These are phyloP conservation scores for Viola odorata DNA, from an alignment of 345 rosid species.

Conservation along the genomic window DNA sequence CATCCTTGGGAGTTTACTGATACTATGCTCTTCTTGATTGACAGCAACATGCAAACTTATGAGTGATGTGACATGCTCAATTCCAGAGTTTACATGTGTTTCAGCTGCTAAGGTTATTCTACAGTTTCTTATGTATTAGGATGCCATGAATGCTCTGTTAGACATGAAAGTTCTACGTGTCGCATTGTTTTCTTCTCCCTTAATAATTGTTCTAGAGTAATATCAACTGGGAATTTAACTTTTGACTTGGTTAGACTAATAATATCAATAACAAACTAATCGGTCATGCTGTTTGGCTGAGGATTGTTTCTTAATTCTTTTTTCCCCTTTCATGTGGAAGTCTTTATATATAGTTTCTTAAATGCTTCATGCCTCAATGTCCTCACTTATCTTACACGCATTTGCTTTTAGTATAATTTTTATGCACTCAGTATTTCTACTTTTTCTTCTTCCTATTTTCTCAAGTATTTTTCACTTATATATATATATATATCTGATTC, in stretches of 20 bases:
- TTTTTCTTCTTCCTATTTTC: not conserved
- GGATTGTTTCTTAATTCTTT: not conserved
- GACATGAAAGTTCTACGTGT: not conserved
- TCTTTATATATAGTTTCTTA: not conserved
- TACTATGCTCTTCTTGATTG: not conserved
- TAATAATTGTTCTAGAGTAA: not conserved
- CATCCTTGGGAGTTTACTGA: too few relatives aligned
- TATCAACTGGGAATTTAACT: too few relatives aligned
- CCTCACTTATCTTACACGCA: not conserved
- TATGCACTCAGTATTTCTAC: not conserved
- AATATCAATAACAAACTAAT: too few relatives aligned
- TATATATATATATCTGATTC: constrained; percentile 17
- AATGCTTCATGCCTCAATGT: not conserved
- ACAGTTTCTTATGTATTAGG: constrained; percentile 7
- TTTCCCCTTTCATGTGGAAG: not conserved
- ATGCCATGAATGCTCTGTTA: not conserved
- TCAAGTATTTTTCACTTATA: not conserved
- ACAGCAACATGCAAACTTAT: constrained; percentile 87
- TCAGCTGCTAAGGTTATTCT: constrained; percentile 79
- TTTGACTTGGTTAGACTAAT: too few relatives aligned
- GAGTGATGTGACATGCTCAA: constrained; percentile 66
- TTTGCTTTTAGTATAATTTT: not conserved
- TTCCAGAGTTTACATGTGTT: constrained; percentile 89
- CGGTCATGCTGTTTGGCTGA: too few relatives aligned
- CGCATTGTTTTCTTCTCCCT: not conserved